Evolutionary conservation across 2,329 filamentous ascomycete genomes (phyloP).

Genomic region (Cladophialophora psammophila): DNA sequence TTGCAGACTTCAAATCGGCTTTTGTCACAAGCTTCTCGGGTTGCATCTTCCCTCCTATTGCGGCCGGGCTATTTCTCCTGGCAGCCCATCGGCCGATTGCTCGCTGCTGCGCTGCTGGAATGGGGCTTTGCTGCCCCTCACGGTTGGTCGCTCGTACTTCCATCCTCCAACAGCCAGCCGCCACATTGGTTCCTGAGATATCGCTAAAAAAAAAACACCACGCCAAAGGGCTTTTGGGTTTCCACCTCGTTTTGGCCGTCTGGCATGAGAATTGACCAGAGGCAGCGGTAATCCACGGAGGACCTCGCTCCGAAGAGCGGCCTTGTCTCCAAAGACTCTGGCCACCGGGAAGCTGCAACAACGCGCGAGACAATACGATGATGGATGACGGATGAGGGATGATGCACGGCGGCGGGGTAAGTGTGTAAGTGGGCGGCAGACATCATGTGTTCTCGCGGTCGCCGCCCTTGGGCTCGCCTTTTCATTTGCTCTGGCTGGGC

Average conservation of each 20-base stretch:
- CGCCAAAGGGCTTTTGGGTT: constrained; percentile 12
- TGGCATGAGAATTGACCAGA: background rate
- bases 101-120: background rate
- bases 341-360: background rate
- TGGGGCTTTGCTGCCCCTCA: constrained; percentile 6
- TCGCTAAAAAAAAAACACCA: constrained; percentile 1
- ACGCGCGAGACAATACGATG: constrained; percentile 8
- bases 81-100: constrained; percentile 3
- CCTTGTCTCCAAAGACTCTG: background rate
- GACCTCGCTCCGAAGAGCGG: constrained; percentile 14
- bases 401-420: constrained; percentile 20
- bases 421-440: background rate
- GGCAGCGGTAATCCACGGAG: constrained; percentile 15
- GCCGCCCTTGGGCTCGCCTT: constrained; percentile 12
- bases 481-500: constrained; percentile 16
- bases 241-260: background rate
- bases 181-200: constrained; percentile 10
- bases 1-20: background rate
- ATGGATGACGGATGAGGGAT: constrained; percentile 3
- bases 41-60: background rate
- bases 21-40: background rate
- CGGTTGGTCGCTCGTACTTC: background rate
- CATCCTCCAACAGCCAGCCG: constrained; percentile 1
- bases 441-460: constrained; percentile 19
- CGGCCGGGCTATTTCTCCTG: background rate